Conservation (phyloP, 225 moss, liverwort and hornwort genomes). For the Pseudoscleropodium purum region DNA sequence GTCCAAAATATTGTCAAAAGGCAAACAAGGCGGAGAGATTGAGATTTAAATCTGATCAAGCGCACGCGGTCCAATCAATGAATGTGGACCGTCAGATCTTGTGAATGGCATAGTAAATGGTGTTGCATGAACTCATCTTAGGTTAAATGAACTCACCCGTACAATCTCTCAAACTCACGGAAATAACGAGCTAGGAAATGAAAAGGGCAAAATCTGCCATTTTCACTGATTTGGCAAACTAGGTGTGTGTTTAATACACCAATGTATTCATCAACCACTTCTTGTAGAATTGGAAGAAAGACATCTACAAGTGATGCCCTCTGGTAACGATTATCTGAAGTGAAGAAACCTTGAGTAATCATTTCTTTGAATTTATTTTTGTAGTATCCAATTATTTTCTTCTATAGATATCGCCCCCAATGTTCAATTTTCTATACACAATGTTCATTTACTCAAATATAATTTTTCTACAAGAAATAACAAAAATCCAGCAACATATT, state of each 20-base stretch:
- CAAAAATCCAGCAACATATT: neutral
- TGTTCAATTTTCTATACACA: neutral
- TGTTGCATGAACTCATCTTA: too few species aligned
- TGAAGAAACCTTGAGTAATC: neutral
- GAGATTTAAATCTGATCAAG: too few species aligned
- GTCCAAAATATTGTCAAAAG: too few species aligned
- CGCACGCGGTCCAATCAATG: too few species aligned
- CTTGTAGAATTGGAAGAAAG: neutral
- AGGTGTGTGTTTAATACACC: neutral
- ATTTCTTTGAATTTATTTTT: neutral
- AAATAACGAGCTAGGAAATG: neutral
- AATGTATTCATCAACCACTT: neutral
- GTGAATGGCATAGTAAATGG: too few species aligned
- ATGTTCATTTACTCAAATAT: neutral
- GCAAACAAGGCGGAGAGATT: too few species aligned
- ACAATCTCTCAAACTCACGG: neutral
- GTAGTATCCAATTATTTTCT: neutral
- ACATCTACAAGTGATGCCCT: neutral
- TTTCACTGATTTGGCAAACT: neutral
- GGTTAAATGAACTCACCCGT: neutral
- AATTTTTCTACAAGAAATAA: neutral
- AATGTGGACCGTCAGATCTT: too few species aligned
- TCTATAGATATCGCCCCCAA: neutral
- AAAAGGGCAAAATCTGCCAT: neutral
- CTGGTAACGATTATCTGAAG: neutral